These are phyloP conservation scores for Exophiala dermatitidis DNA, from an alignment of 2,329 filamentous ascomycete species.

Conservation along the genomic window DNA sequence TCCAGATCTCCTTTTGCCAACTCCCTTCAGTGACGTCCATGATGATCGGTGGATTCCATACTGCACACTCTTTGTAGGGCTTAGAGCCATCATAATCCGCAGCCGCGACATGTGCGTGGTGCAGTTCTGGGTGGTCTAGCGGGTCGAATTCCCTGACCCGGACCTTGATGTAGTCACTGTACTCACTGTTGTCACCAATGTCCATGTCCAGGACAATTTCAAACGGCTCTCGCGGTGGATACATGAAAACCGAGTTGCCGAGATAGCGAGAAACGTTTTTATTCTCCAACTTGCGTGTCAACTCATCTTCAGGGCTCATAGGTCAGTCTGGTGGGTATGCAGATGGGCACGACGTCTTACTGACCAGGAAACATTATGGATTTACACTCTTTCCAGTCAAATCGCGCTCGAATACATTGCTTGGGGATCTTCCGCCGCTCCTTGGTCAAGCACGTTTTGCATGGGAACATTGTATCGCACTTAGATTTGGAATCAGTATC, in stretches of 20 bases:
- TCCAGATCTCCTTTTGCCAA: neutral
- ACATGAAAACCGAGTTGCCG: conserved; percentile 4
- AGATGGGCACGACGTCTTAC: neutral
- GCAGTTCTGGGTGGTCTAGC: conserved; percentile 7
- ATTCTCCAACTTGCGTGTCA: conserved; percentile 8
- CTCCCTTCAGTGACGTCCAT: conserved; percentile 10
- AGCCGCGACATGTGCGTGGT: conserved; percentile 6
- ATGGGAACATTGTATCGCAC: conserved; percentile 15
- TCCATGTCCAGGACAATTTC: conserved; percentile 13
- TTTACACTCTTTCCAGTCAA: conserved; percentile 11
- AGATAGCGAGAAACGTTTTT: conserved; percentile 8
- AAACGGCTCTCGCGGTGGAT: conserved; percentile 4
- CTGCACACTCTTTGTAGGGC: conserved; percentile 1
- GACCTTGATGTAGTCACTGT: neutral
- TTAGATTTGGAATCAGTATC: conserved; percentile 25
- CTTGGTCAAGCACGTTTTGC: conserved; percentile 12
- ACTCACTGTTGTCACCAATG: neutral
- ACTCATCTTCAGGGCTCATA: conserved; percentile 7
- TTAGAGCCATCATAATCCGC: conserved; percentile 4
- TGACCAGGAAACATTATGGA: conserved; percentile 15
- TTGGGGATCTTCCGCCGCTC: conserved; percentile 21
- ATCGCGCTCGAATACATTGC: conserved; percentile 13
- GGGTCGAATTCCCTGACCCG: conserved; percentile 14
- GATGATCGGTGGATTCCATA: conserved; percentile 23
- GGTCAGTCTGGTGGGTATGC: neutral